Base-by-base conservation (phyloP, 257 asterid species). In the Jaltomata sinuosa region DNA sequence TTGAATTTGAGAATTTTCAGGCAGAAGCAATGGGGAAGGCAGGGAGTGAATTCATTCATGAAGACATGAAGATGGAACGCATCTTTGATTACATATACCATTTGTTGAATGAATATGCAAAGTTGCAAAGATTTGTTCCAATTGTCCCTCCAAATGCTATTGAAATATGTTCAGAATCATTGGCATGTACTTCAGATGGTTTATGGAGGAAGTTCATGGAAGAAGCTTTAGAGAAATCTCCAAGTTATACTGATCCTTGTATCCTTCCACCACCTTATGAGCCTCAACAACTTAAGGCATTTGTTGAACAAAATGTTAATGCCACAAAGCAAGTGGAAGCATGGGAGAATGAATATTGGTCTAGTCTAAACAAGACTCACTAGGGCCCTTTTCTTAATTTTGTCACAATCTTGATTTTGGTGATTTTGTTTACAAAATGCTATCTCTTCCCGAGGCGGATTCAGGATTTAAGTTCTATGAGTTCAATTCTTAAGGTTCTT, bases 231-330 rank as follows among this genome's bases (percentile, higher is more conserved):
- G 79, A 42, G 52, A 82, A 65, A 12, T 49, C 32, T 64, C 80
- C 85, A 1, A 62, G 79, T 25, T 6, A 21, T 25, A 65, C 34
- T 16, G 50, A 52, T 11, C 85, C 85, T 8, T 82, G 80, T 10
- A 82, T 55, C 15, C 74, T 82, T 32, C 85, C 79, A 61, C 84
- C 84, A 42, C 65, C 84, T 64, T 82, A 62, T 82, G 22, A 47
- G 1, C 80, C 80, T 18, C 79, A 49, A 42, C 29, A 68, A 62
- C 80, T 82, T 29, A 68, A 82, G 59, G 5, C 52, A 34, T 36
- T 82, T 82, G 19, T 82, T n/a, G 77, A 27, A 15, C 59, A 68
- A 5, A 64, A 62, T 19, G 45, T 10, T 42, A 82, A 47, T 34
- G 76, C 84, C 11, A 82, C 45, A 49, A 82, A 65, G 29, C 79